These are phyloP conservation scores for Psilocybe tampanensis DNA, from an alignment of 768 basidiomycete genomes.

Conservation along the genomic window DNA sequence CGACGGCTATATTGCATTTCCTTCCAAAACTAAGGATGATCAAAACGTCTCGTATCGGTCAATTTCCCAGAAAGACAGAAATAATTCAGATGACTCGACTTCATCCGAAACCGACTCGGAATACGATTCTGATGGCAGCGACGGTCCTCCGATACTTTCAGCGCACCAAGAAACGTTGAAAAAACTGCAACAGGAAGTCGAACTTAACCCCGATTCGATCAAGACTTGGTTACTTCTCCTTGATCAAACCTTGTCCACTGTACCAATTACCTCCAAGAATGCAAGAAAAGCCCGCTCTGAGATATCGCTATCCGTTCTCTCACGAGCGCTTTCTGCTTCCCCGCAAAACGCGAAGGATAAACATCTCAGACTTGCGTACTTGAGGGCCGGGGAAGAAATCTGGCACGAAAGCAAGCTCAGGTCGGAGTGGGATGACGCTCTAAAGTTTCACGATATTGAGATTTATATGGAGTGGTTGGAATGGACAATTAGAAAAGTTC, in stretches of 20 bases:
- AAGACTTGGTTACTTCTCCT: slow-evolving; percentile 66
- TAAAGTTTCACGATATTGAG: slow-evolving; percentile 53
- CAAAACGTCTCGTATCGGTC: slow-evolving; percentile 52
- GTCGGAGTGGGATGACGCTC: slow-evolving; percentile 65
- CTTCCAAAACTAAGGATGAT: slow-evolving; percentile 36
- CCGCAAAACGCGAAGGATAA: slow-evolving; percentile 51
- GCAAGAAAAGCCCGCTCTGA: slow-evolving; percentile 69
- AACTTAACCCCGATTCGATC: slow-evolving; percentile 51
- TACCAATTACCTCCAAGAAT: slow-evolving; percentile 69
- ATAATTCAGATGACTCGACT: slow-evolving; percentile 36
- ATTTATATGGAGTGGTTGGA: slow-evolving; percentile 83
- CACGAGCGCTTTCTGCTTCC: slow-evolving; percentile 62
- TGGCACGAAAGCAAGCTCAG: slow-evolving; percentile 60
- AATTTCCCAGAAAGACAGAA: slow-evolving; percentile 34
- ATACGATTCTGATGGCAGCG: slow-evolving; percentile 40
- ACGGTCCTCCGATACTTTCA: slow-evolving; percentile 36
- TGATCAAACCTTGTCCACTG: slow-evolving; percentile 60
- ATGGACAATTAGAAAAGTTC: slow-evolving; percentile 61
- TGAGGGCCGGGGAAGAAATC: slow-evolving; percentile 72
- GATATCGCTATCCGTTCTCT: slow-evolving; percentile 66
- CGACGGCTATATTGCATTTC: slow-evolving; percentile 68
- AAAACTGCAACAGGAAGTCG: slow-evolving; percentile 56
- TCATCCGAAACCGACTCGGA: slow-evolving; percentile 31
- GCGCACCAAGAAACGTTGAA: slow-evolving; percentile 64
- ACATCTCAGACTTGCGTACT: slow-evolving; percentile 59